Evolutionary conservation across 108 stramenopile species (phyloP), one percentile per base, ranked within the genome.

Genomic region (Parietichytrium sp.): DNA sequence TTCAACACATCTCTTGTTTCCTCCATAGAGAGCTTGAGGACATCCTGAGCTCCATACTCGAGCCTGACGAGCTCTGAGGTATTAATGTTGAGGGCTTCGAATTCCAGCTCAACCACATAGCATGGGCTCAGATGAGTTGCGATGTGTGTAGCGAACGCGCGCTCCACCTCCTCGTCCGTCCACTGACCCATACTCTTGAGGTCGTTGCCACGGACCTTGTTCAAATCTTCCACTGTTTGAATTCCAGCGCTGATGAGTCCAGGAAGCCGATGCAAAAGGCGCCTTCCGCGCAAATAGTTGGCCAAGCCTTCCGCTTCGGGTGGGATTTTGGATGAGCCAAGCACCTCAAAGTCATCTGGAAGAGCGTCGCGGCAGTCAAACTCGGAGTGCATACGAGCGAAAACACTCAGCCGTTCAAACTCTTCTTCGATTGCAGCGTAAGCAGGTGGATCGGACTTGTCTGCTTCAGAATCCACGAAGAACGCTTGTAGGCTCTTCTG

Each of bases 391-490:
- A 45, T 33, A 31, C 38, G 45, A 12, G 61, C 61, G 42, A 45
- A 23, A 10, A 45, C 20, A n/a, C 16, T 20, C 38, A 72, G 45
- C 38, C 61, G 61, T 7, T 23, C 13, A 42, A 72, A 42, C 42
- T 72, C 61, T 18, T 33, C 33, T 13, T n/a, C n/a, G n/a, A n/a
- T n/a, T n/a, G n/a, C n/a, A n/a, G n/a, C n/a, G 10, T 25, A 7
- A 72, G 33, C 0, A 72, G 61, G 38, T 72, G 10, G 3, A 6
- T 72, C 61, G 33, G n/a, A 33, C 61, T 72, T 42, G 10, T n/a
- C 61, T 13, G 61, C 61, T n/a, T 72, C 61, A 2, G 61, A 72
- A 42, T 72, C 61, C 23, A 72, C 61, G 20, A 72, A 72, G 61
- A 72, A 72, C 38, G 38, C 36, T 6, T 33, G 61, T 42, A 72